Conservation (phyloP, 805 yeast genomes). For the Candida manassasensis region DNA sequence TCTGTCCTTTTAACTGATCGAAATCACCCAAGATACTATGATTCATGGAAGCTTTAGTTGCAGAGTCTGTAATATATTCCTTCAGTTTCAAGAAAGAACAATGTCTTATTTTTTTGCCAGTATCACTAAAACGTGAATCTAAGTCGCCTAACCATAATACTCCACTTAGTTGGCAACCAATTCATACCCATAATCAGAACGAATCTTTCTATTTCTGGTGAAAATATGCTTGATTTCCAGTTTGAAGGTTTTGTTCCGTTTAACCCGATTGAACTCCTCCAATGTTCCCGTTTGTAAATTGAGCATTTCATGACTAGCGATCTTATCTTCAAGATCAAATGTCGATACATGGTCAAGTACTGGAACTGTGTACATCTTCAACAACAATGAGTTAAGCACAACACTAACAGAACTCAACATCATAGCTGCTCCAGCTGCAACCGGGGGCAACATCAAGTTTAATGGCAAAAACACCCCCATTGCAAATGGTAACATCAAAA, state of each 20-base stretch:
- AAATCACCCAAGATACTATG: too few species aligned
- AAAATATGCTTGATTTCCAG: not conserved
- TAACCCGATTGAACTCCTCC: conserved; percentile 19
- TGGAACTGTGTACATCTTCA: conserved; percentile 59
- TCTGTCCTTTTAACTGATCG: too few species aligned
- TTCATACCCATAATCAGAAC: conserved; percentile 2
- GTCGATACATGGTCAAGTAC: conserved; percentile 10
- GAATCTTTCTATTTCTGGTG: not conserved
- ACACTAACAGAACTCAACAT: conserved; percentile 90
- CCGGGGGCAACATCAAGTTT: conserved; percentile 75
- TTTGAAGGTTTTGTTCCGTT: conserved; percentile 5
- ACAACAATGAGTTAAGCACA: conserved; percentile 67
- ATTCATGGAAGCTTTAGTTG: too few species aligned
- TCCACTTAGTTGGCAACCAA: conserved; percentile 1
- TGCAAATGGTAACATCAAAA: conserved; percentile 86
- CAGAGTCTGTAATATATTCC: too few species aligned
- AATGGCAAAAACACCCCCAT: conserved; percentile 85
- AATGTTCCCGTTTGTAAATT: conserved; percentile 21
- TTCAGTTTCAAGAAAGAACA: too few species aligned
- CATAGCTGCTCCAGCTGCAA: conserved; percentile 90
- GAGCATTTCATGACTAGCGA: conserved; percentile 15
- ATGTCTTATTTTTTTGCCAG: too few species aligned
- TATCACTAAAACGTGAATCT: too few species aligned
- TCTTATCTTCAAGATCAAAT: conserved; percentile 18
- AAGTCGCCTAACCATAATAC: too few species aligned